These are phyloP conservation scores for Pythium plurisporium DNA, from an alignment of 352 stramenopile species.

Conservation along the genomic window DNA sequence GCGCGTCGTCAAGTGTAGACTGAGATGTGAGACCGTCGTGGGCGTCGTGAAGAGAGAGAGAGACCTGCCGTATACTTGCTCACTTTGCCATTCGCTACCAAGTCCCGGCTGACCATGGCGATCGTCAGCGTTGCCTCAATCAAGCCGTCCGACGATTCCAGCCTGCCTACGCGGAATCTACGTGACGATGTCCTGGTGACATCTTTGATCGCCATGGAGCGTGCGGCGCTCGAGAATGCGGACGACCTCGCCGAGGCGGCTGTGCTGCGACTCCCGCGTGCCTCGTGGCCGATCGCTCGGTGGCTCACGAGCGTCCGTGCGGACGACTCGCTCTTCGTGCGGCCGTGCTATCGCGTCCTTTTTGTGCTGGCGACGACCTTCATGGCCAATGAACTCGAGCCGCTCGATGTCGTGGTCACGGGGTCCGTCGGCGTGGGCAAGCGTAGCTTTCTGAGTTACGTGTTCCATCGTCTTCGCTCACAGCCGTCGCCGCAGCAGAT, in stretches of 20 bases:
- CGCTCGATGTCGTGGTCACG: slow-evolving; percentile 27
- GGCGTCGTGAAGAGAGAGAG: too few relatives aligned
- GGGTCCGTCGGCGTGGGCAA: slow-evolving; percentile 36
- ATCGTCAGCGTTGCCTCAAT: too few relatives aligned
- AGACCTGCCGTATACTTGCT: too few relatives aligned
- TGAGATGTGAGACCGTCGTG: too few relatives aligned
- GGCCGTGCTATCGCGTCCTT: slow-evolving; percentile 3
- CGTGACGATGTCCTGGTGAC: too few relatives aligned
- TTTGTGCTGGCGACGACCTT: slow-evolving; percentile 11
- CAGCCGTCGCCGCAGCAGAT: slow-evolving; percentile 18
- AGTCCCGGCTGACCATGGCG: too few relatives aligned
- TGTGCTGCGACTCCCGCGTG: slow-evolving; percentile 2
- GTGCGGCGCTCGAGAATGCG: not conserved
- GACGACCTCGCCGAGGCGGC: not conserved
- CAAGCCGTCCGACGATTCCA: too few relatives aligned
- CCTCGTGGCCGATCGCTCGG: not conserved
- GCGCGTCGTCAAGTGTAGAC: too few relatives aligned
- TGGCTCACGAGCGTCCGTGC: slow-evolving; percentile 1
- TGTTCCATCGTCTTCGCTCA: slow-evolving; percentile 22
- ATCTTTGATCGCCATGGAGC: not conserved
- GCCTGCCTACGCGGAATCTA: too few relatives aligned
- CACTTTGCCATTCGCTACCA: too few relatives aligned
- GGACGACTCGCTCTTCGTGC: slow-evolving; percentile 3
- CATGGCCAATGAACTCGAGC: not conserved
- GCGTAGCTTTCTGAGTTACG: slow-evolving; percentile 36